A percentile compares a stretch with the other conserved stretches of the same genome.
These are phyloP conservation scores for Pseudogymnoascus verrucosus DNA, from an alignment of 2,329 filamentous ascomycete species.

Conservation along the genomic window DNA sequence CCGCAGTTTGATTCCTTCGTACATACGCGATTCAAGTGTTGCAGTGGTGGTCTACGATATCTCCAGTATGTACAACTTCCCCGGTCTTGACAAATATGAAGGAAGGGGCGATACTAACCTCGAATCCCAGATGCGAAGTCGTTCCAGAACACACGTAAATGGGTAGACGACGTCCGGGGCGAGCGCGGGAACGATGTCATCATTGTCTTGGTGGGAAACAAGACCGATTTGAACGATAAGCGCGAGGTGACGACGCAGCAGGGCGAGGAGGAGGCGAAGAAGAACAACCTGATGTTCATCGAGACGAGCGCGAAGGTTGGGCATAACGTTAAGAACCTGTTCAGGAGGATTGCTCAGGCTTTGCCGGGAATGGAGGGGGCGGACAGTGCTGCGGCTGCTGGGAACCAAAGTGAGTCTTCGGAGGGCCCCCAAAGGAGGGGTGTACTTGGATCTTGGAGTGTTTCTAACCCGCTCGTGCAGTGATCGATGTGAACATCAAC, in stretches of 20 bases:
- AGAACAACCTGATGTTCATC: slow-evolving; percentile 97
- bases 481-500: slow-evolving; percentile 91
- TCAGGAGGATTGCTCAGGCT: slow-evolving; percentile 96
- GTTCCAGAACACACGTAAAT: slow-evolving; percentile 98
- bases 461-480: slow-evolving; percentile 37
- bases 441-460: background rate
- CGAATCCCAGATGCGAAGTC: slow-evolving; percentile 67
- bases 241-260: slow-evolving; percentile 93
- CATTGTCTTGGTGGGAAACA: slow-evolving; percentile 96
- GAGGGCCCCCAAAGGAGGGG: background rate
- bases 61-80: slow-evolving; percentile 52
- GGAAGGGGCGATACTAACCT: slow-evolving; percentile 18
- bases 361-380: slow-evolving; percentile 95
- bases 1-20: slow-evolving; percentile 92
- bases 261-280: slow-evolving; percentile 96
- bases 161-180: slow-evolving; percentile 96
- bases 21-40: slow-evolving; percentile 96
- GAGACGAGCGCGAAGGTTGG: slow-evolving; percentile 97
- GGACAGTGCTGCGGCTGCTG: slow-evolving; percentile 64
- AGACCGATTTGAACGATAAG: slow-evolving; percentile 98
- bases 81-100: background rate
- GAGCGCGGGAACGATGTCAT: slow-evolving; percentile 98
- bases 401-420: slow-evolving; percentile 63
- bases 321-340: slow-evolving; percentile 95
- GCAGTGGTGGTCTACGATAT: slow-evolving; percentile 99